These are phyloP conservation scores for Cutaneotrichosporon sp. DNA, from an alignment of 1,284 basidiomycete species.

Conservation along the genomic window DNA sequence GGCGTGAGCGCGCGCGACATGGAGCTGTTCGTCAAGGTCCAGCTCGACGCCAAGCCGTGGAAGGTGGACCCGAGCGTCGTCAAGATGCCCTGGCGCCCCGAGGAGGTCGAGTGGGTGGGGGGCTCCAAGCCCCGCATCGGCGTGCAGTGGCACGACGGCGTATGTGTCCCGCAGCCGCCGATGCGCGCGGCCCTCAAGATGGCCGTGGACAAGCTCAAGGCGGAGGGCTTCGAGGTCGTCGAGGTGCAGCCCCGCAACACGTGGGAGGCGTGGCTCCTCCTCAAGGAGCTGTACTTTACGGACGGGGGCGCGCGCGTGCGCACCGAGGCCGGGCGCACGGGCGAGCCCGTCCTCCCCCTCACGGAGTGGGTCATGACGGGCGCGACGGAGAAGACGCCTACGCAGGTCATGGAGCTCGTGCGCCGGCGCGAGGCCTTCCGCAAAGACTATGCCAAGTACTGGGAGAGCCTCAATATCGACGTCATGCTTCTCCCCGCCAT, in stretches of 20 bases:
- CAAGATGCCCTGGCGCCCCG: slow-evolving; percentile 41
- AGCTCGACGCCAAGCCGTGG: slow-evolving; percentile 48
- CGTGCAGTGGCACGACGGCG: slow-evolving; percentile 49
- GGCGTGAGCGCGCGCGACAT: slow-evolving; percentile 42
- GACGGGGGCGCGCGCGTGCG: slow-evolving; percentile 42
- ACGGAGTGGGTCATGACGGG: slow-evolving; percentile 35
- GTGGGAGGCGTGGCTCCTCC: slow-evolving; percentile 35
- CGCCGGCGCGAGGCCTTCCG: slow-evolving; percentile 34
- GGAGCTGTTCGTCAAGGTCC: slow-evolving; percentile 39
- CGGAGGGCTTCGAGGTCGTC: slow-evolving; percentile 32
- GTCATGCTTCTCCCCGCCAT: slow-evolving; percentile 43
- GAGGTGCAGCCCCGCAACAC: slow-evolving; percentile 32
- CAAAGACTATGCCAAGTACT: slow-evolving; percentile 30
- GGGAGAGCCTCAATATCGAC: slow-evolving; percentile 35
- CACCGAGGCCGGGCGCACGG: slow-evolving; percentile 18
- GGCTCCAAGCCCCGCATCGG: slow-evolving; percentile 38
- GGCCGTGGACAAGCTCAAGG: slow-evolving; percentile 33
- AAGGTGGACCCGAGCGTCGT: slow-evolving; percentile 38
- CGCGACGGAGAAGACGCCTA: slow-evolving; percentile 23
- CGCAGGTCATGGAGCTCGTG: slow-evolving; percentile 39
- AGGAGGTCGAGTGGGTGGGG: slow-evolving; percentile 21
- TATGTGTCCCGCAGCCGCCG: slow-evolving; percentile 45
- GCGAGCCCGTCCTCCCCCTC: slow-evolving; percentile 39
- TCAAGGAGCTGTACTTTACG: slow-evolving; percentile 37
- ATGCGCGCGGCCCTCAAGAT: slow-evolving; percentile 43